Conservation (phyloP, 306 rosid genomes). For the Lithocarpus polystachyus region DNA sequence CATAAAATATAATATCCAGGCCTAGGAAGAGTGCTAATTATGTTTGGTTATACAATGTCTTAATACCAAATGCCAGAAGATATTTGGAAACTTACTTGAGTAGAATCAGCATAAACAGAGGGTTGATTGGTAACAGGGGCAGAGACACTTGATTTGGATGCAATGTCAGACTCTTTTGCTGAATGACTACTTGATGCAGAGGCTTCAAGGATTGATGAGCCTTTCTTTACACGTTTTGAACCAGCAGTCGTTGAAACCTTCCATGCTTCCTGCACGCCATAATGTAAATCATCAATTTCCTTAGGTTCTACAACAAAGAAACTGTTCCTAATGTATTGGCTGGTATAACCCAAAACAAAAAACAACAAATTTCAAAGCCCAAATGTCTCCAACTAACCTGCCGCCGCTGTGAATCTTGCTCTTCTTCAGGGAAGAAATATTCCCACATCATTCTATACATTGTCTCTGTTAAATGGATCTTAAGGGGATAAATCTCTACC, state of each 20-base stretch:
- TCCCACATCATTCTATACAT: conserved; percentile 99
- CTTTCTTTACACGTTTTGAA: conserved; percentile 84
- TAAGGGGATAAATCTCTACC: conserved; percentile 95
- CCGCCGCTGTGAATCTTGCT: conserved; percentile 93
- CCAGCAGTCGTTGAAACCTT: conserved; percentile 97
- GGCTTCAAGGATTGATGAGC: conserved; percentile 54
- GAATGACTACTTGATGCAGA: conserved; percentile 58
- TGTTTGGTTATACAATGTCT: conserved; percentile 9
- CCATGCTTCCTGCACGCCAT: conserved; percentile 82
- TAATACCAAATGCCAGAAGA: conserved; percentile 25
- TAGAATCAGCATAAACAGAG: conserved; percentile 44
- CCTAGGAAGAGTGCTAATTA: conserved; percentile 1
- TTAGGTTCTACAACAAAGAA: conserved; percentile 13
- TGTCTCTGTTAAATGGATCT: conserved; percentile 93
- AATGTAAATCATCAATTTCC: conserved; percentile 15
- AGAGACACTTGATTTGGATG: conserved; percentile 55
- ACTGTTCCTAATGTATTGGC: conserved; percentile 14
- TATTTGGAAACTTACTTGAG: conserved; percentile 57
- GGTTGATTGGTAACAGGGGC: conserved; percentile 53
- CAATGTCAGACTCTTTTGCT: conserved; percentile 60
- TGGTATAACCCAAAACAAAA: background rate
- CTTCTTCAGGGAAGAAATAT: conserved; percentile 95
- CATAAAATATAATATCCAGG: conserved; percentile 5
- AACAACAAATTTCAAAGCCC: conserved; percentile 18
- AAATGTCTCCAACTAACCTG: conserved; percentile 58